Evolutionary conservation across 2,329 filamentous ascomycete species (phyloP), one percentile per base, ranked within the genome.

Genomic region (Pseudogymnoascus pannorum): DNA sequence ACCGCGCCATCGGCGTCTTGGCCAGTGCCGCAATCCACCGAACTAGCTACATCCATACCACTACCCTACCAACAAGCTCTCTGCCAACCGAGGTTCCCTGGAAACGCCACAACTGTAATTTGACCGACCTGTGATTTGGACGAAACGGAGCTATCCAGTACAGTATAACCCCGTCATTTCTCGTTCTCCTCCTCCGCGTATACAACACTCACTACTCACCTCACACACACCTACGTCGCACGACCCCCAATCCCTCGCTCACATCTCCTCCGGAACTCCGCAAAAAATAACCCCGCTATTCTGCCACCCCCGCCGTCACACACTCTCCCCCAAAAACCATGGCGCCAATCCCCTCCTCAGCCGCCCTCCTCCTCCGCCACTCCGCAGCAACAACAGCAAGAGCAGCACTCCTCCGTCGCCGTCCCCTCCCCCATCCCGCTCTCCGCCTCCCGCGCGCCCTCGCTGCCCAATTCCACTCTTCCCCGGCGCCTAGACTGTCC

Each of bases 101-200:
- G 44, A 51, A 29, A 51, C 44, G 44, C 44, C 44, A 51, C 44
- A 51, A 51, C 44, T 51, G 44, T 51, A 51, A 51, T 51, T 29
- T 29, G 44, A 51, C 44, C 44, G 44, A 51, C 44, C 44, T 51
- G 22, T 26, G 29, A 51, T 51, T 48, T 48, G 22, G 12, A 12
- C 4, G 3, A 35, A 48, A 4, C 20, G 7, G 0, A 20, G 11
- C 11, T 24, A 44, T 26, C 42, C 29, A 31, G 29, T 9, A 31
- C 36, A 40, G 24, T 51, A 16, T 29, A 51, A 51, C n/a, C n/a
- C 8, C 8, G 44, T 18, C 44, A 26, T n/a, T 12, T 29, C 3
- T 26, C 22, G 22, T 12, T 51, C 24, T 26, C 11, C 40, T n/a
- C 38, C 24, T 51, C 24, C 14, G 14, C 24, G 14, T 51, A 24